A percentile compares a stretch with the other conserved stretches of the same genome.
Conservation (phyloP, 1,139 yeast genomes). For the Spathaspora sp. region DNA sequence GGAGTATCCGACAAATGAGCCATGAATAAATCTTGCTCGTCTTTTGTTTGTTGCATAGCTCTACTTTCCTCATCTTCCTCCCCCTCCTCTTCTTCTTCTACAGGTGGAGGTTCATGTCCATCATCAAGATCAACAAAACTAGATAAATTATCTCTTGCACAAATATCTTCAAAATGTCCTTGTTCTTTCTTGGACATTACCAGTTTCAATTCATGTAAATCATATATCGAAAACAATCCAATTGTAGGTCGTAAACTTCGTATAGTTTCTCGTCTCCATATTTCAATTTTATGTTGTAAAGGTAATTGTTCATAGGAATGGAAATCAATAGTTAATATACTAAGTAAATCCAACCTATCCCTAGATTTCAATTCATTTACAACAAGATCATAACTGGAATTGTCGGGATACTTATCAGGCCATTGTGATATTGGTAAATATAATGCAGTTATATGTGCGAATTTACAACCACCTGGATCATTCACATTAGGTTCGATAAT, state of each 20-base stretch:
- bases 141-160: constrained; percentile 16
- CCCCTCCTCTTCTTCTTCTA: constrained; percentile 10
- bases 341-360: constrained; percentile 6
- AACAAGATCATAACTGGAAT: constrained; percentile 7
- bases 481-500: constrained; percentile 4
- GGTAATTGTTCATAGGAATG: constrained; percentile 13
- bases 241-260: constrained; percentile 12
- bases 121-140: constrained; percentile 13
- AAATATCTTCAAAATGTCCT: constrained; percentile 15
- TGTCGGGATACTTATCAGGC: constrained; percentile 15
- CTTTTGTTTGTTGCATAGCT: constrained; percentile 5
- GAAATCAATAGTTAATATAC: constrained; percentile 11
- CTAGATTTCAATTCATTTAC: constrained; percentile 5
- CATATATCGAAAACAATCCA: constrained; percentile 13
- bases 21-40: constrained; percentile 4
- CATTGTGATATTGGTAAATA: constrained; percentile 18
- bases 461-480: constrained; percentile 9
- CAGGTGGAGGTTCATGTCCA: constrained; percentile 6
- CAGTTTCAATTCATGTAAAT: constrained; percentile 14
- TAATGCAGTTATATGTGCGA: constrained; percentile 16
- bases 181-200: constrained; percentile 14
- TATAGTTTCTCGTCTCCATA: constrained; percentile 14
- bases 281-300: constrained; percentile 7
- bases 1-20: constrained; percentile 3
- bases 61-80: constrained; percentile 11